These are phyloP conservation scores for Cladophialophora exuberans DNA, from an alignment of 2,329 filamentous ascomycete species.

Conservation along the genomic window DNA sequence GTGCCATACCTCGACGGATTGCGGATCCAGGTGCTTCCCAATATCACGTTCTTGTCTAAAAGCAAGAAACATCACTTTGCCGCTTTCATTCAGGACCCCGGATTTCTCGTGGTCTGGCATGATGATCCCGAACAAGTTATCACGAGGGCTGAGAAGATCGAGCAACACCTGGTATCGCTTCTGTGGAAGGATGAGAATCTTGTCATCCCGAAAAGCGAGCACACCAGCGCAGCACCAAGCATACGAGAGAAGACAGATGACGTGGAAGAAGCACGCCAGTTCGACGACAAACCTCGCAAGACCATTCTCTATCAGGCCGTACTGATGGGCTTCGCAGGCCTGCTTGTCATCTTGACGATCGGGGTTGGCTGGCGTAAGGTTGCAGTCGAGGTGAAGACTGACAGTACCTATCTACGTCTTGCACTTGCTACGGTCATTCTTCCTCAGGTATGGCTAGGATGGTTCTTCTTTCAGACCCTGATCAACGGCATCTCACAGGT, in stretches of 20 bases:
- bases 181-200: constrained; percentile 10
- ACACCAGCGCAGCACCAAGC: not conserved
- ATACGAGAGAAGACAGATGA: constrained; percentile 5
- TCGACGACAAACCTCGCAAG: constrained; percentile 4
- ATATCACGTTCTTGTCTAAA: constrained; percentile 58
- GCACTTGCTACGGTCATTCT: constrained; percentile 57
- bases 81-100: constrained; percentile 58
- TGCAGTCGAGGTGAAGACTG: constrained; percentile 46
- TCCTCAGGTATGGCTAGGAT: constrained; percentile 62
- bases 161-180: constrained; percentile 40
- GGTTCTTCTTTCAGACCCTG: constrained; percentile 53
- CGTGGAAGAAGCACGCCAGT: constrained; percentile 1
- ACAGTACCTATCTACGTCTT: constrained; percentile 57
- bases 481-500: constrained; percentile 46
- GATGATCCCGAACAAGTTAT: constrained; percentile 62
- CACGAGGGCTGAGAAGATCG: constrained; percentile 56
- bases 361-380: constrained; percentile 57
- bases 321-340: constrained; percentile 8
- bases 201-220: constrained; percentile 3
- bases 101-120: constrained; percentile 64
- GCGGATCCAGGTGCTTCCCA: constrained; percentile 64
- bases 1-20: constrained; percentile 59
- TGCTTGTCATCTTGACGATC: constrained; percentile 17
- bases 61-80: constrained; percentile 68
- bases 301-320: constrained; percentile 10